Conservation (phyloP, 768 basidiomycete species). For the Calocera cornea region DNA sequence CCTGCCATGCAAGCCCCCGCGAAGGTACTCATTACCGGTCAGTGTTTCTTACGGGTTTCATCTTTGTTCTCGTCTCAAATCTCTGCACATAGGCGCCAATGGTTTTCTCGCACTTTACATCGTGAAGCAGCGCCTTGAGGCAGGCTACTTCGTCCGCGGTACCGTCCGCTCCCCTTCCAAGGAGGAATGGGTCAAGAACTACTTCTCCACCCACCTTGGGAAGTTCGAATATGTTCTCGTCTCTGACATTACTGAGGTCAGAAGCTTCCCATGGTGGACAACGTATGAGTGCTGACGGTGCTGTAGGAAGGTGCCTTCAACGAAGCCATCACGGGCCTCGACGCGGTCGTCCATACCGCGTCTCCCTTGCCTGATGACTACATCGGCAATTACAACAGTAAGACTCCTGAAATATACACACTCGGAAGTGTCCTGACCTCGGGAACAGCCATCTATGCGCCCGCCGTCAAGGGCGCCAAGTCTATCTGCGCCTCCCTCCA, state of each 20-base stretch:
- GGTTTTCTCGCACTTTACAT: constrained; percentile 18
- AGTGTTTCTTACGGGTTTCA: not conserved
- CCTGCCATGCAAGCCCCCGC: constrained; percentile 8
- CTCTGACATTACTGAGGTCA: constrained; percentile 51
- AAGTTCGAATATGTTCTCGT: constrained; percentile 54
- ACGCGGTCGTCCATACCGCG: constrained; percentile 25
- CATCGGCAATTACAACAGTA: not conserved
- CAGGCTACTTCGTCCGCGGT: constrained; percentile 36
- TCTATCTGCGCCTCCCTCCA: not conserved
- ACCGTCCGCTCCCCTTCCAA: constrained; percentile 54
- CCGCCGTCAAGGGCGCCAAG: constrained; percentile 14
- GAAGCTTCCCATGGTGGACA: no score
- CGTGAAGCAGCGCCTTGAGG: constrained; percentile 16
- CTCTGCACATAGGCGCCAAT: constrained; percentile 1
- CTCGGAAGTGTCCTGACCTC: no score
- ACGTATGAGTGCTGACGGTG: no score
- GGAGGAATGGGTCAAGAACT: constrained; percentile 39
- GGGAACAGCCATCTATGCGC: constrained; percentile 11
- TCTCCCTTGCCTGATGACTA: constrained; percentile 32
- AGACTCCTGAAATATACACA: constrained; percentile 7
- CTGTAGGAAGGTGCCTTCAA: constrained; percentile 25
- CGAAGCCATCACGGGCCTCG: constrained; percentile 29
- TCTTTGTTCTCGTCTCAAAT: no score
- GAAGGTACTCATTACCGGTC: constrained; percentile 10
- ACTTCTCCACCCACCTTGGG: constrained; percentile 41